A percentile compares a stretch with the other conserved stretches of the same genome.
Conservation (phyloP, 495 filamentous ascomycete genomes). For the Sporormia fimetaria region DNA sequence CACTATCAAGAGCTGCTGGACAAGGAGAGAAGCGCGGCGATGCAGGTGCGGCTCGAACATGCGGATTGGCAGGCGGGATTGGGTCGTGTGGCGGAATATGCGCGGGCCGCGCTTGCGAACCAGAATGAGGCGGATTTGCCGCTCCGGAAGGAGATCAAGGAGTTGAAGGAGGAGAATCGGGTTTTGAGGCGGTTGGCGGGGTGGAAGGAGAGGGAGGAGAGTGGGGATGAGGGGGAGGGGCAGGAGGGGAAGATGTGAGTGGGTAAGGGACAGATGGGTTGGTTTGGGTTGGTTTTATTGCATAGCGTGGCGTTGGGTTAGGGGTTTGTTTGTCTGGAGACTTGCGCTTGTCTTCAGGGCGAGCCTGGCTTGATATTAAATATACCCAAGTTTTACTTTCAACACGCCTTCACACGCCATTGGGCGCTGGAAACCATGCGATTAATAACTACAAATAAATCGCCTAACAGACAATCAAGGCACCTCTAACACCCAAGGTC, state of each 20-base stretch:
- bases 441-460: no score
- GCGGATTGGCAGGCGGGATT: constrained; percentile 50
- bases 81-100: constrained; percentile 22
- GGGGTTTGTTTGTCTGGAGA: no score
- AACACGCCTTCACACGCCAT: no score
- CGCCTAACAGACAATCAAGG: no score
- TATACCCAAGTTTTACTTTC: no score
- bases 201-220: constrained; percentile 24
- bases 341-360: no score
- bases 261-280: no score
- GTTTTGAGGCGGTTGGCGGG: constrained; percentile 29
- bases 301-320: no score
- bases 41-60: constrained; percentile 51
- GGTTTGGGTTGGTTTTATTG: no score
- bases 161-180: constrained; percentile 32
- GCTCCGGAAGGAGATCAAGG: constrained; percentile 18
- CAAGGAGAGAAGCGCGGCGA: constrained; percentile 44
- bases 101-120: constrained; percentile 23
- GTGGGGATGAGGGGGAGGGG: constrained; percentile 26
- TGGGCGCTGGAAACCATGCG: no score
- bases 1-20: constrained; percentile 52
- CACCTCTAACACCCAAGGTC: no score
- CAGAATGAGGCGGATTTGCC: constrained; percentile 23
- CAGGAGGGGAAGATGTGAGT: constrained; percentile 1
- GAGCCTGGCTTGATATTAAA: no score